Conservation (phyloP, 192 early-diverging fungal genomes). For the Umbelopsis sp. region DNA sequence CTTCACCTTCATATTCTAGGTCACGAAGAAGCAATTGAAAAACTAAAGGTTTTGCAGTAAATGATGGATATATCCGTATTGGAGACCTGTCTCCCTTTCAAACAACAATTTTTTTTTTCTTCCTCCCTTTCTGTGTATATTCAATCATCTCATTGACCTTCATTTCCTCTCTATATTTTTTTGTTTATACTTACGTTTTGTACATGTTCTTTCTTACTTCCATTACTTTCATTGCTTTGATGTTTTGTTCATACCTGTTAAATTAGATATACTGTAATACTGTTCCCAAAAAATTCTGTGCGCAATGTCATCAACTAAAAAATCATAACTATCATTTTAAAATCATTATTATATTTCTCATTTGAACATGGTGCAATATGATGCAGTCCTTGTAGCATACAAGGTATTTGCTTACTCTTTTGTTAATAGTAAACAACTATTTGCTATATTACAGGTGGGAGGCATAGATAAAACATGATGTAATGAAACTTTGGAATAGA, state of each 20-base stretch:
- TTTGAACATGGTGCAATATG: too few species aligned
- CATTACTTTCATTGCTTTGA: neutral
- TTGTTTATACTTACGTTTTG: neutral
- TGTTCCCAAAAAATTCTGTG: too few species aligned
- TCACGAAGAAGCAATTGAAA: constrained; percentile 1
- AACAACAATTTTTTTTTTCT: too few species aligned
- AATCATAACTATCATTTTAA: too few species aligned
- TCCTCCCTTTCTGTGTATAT: neutral
- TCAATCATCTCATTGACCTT: neutral
- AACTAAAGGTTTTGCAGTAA: neutral
- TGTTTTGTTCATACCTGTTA: neutral
- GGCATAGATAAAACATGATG: neutral
- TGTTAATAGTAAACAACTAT: too few species aligned
- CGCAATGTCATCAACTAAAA: too few species aligned
- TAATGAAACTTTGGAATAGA: neutral
- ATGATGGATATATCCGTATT: neutral
- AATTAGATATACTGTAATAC: too few species aligned
- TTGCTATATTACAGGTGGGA: too few species aligned
- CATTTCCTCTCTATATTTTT: neutral
- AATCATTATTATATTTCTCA: too few species aligned
- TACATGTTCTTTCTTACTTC: neutral
- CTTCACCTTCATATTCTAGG: neutral
- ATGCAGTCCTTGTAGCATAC: too few species aligned
- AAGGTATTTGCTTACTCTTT: too few species aligned
- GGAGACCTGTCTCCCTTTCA: too few species aligned